Evolutionary conservation across 2,329 filamentous ascomycete genomes (phyloP), one percentile per base, ranked within the genome.

Genomic region (Botrytis fabae): DNA sequence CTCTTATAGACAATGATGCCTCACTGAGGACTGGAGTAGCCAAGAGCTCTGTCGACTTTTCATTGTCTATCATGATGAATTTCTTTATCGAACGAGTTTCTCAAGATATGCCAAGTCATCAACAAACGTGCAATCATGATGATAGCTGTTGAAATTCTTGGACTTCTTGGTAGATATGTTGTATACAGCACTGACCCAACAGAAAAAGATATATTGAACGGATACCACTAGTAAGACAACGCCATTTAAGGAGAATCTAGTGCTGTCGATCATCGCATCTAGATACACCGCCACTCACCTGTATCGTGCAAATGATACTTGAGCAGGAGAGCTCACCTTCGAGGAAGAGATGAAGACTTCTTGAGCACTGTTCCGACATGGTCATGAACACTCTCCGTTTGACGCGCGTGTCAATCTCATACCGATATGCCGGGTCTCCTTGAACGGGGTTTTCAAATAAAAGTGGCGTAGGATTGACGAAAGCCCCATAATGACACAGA

Each of bases 51-150:
- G n/a, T 60, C n/a, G 12, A 6, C 40, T 60, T 69, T 5, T 69
- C 66, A 10, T 35, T 60, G 44, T 44, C 51, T 16, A 60, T 32
- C 66, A 69, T 69, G 22, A 44, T 69, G 51, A n/a, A 32, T n/a
- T 60, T 25, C 7, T 32, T 32, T 25, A n/a, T 38, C 22, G 6
- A 35, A 66, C 32, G 60, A 42, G 10, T n/a, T n/a, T 32, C 20
- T 69, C 14, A 48, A 69, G 12, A 40, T 68, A 20, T 54, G n/a
- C n/a, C 18, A 69, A 69, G 65, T 57, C 35, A 6, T 9, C 28
- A 42, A 60, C 9, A 22, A 69, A 69, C 9, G n/a, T 57, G 66
- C 22, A 54, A 44, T 42, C 38, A 18, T 60, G 14, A 14, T 60
- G 51, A 44, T 25, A 60, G 51, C 40, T 60, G 38, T 32, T 28